Base-by-base conservation (phyloP, 1,284 basidiomycete genomes). In the Cerrena zonata region DNA sequence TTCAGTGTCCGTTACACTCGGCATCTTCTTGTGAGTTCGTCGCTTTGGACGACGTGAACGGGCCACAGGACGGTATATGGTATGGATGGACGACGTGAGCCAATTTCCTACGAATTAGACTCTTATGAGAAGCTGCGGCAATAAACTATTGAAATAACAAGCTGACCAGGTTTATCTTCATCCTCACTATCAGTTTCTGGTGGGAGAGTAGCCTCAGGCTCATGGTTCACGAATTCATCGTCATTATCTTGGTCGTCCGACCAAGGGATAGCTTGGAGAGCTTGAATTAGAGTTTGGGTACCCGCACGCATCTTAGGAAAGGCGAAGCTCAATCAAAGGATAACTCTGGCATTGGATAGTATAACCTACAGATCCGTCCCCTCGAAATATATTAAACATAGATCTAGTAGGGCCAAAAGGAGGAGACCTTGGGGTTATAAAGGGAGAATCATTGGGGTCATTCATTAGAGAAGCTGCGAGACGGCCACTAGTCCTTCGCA, bases 271-370 rank as follows among this genome's bases (percentile, higher is more conserved):
- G 87, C 88, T 60, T 91, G 89, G 19, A 91, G 71, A 2, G 86
- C 89, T 69, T 91, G 89, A 43, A 91, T 91, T 47, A 91, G 77
- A 2, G 89, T 86, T 64, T 91, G 89, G 4, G 89, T 91, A 23
- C 88, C 88, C 21, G 82, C 79, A 41, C 86, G 82, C 80, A 91
- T 86, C 89, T 61, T 55, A 44, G 49, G 43, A 57, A 47, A 47
- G 22, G 53, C 48, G 21, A 42, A 27, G 22, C 44, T 45, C 24
- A 27, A 34, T 45, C n/a, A 45, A 25, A 45, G 10, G n/a, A 24
- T 24, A 34, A 18, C 12, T n/a, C n/a, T 26, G 7, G 24, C 44
- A 45, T 27, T 45, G 21, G 18, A 27, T 25, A 45, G 25, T 27
- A 36, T 7, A 36, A 67, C 81, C 57, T 61, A 89, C 88, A 12